Evolutionary conservation across 192 early-diverging fungal genomes (phyloP), one percentile per base, ranked within the genome.

Genomic region (Martensiomyces pterosporus): DNA sequence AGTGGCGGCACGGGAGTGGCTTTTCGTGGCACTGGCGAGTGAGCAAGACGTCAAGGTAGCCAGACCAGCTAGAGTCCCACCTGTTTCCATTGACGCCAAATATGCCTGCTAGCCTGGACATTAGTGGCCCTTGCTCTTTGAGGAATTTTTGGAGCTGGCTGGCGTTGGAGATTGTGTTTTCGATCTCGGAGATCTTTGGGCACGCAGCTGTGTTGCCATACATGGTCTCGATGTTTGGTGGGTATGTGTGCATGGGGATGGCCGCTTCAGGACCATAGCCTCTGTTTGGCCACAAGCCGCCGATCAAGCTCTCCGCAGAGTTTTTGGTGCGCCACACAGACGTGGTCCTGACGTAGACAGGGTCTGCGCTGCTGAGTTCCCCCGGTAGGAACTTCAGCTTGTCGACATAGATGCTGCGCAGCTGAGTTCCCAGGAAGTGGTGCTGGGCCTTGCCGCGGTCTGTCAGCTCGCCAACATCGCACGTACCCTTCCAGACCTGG

Each of bases 241-340:
- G 77, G 14, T 67, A 74, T 16, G 76, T 67, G 41, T 80, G 71
- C 21, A 80, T 35, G 15, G 59, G 58, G 19, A 80, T 55, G 1
- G 56, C 50, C 3, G 17, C 29, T 4, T 35, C 35, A 5, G 60
- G 49, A 1, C 46, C n/a, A 13, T 67, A 47, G 5, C 42, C 53
- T 13, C 62, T 48, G 16, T 45, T 24, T 9, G 78, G 78, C 59
- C 74, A 81, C 21, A 81, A 36, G 0, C 63, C 64, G 33, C 61
- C 70, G 10, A 80, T 19, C 41, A 81, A 47, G 27, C 63, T 72
- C 47, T 72, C 63, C n/a, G 64, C 71, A 4, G 78, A 78, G 38
- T 61, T 66, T 18, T 81, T 73, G 0, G 85, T 87, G 18, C 87
- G 72, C 48, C 77, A 66, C 35, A 82, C 69, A 43, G 79, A 64